These are phyloP conservation scores for Eimeria sp. DNA, from an alignment of 169 alveolate genomes.

Conservation along the genomic window DNA sequence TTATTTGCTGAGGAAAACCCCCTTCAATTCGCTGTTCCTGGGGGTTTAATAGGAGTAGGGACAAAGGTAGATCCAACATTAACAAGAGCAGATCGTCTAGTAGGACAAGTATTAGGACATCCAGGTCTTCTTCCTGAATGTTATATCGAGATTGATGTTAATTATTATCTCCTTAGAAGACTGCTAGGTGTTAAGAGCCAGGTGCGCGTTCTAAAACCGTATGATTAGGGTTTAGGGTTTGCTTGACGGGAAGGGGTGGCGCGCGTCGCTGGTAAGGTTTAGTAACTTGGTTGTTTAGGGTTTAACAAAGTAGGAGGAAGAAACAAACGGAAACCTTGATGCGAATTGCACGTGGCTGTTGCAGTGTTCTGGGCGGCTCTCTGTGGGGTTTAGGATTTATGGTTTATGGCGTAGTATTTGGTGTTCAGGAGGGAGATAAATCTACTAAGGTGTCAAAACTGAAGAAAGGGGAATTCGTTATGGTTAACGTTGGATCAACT, in stretches of 20 bases:
- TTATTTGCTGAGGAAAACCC: constrained; percentile 99
- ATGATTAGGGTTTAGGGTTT: background rate
- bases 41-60: constrained; percentile 98
- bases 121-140: constrained; percentile 98
- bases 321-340: too few relatives aligned
- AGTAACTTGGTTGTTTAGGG: background rate
- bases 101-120: constrained; percentile 98
- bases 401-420: background rate
- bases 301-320: background rate
- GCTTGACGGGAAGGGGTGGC: background rate
- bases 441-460: constrained; percentile 97
- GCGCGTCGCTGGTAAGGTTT: background rate
- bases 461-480: constrained; percentile 97
- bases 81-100: constrained; percentile 98
- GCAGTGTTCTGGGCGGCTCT: background rate
- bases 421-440: constrained; percentile 90
- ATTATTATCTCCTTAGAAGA: constrained; percentile 86
- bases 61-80: constrained; percentile 98
- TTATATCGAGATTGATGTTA: constrained; percentile 95
- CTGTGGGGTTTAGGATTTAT: constrained; percentile 16
- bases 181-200: constrained; percentile 86
- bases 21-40: constrained; percentile 99
- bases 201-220: constrained; percentile 1
- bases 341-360: too few relatives aligned
- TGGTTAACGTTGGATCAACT: constrained; percentile 99